Evolutionary conservation across 169 alveolate genomes (phyloP), one percentile per base, ranked within the genome.

Genomic region (Babesia bovis): DNA sequence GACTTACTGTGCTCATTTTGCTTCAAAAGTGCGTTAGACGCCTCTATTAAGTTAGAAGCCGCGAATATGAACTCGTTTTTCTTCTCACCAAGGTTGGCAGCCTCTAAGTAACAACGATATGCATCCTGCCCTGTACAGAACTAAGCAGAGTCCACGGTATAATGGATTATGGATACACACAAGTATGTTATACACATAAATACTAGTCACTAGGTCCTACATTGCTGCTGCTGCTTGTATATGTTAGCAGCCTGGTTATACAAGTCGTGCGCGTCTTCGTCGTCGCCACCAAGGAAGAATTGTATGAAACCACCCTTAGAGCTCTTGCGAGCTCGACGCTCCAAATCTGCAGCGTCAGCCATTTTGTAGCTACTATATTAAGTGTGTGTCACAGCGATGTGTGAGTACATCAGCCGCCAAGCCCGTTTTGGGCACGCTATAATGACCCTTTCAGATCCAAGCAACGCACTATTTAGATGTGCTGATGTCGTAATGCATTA

Each of bases 231-330:
- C 38, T 75, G 85, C 47, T 86, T 86, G 75, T 71, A 86, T 35
- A 69, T 65, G 61, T 86, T 86, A n/a, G 79, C 92, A 13, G 92
- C 91, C 32, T 82, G 90, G 65, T 57, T 60, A 56, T 61, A 86
- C 19, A 86, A 53, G 44, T 86, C 91, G 58, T 83, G 89, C 49
- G 91, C 90, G 17, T 63, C 90, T 51, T 86, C 92, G 17, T 58
- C 53, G 28, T 51, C 77, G 50, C 85, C 77, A 10, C 92, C 92
- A 17, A 86, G 58, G 26, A 86, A 23, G 17, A 60, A 51, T 19
- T 70, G 83, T 9, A 85, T 59, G 33, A 83, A 51, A 47, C 19
- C 19, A 26, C 75, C 68, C n/a, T 82, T 78, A 36, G 86, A 32
- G 65, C 84, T 57, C 26, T 81, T 84, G 33, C 68, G 68, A 9